These are phyloP conservation scores for Gyrodon lividus DNA, from an alignment of 768 basidiomycete species.

Conservation along the genomic window DNA sequence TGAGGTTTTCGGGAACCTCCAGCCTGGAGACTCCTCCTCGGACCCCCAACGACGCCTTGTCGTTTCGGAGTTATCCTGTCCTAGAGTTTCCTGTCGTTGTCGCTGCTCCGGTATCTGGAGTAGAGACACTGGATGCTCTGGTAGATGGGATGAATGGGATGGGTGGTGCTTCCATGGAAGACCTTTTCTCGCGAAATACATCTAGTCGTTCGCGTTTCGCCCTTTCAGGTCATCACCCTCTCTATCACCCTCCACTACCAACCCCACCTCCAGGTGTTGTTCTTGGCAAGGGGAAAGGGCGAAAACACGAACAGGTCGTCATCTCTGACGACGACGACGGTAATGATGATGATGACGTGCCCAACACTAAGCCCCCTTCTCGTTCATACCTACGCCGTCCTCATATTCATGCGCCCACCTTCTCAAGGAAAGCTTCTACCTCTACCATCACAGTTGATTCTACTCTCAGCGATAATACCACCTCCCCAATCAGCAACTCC, in stretches of 20 bases:
- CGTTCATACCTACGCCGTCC: slow-evolving; percentile 22
- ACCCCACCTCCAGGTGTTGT: slow-evolving; percentile 79
- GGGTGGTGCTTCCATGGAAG: slow-evolving; percentile 64
- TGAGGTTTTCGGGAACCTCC: slow-evolving; percentile 68
- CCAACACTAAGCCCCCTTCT: slow-evolving; percentile 11
- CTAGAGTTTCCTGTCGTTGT: slow-evolving; percentile 65
- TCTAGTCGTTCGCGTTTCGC: slow-evolving; percentile 53
- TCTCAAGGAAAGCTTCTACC: slow-evolving; percentile 25
- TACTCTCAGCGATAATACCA: slow-evolving; percentile 16
- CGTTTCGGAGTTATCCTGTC: slow-evolving; percentile 18
- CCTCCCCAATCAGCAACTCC: slow-evolving; percentile 9
- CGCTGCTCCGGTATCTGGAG: slow-evolving; percentile 73
- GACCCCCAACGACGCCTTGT: slow-evolving; percentile 56
- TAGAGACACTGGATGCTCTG: slow-evolving; percentile 85
- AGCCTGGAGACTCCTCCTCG: slow-evolving; percentile 74
- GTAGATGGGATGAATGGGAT: slow-evolving; percentile 92
- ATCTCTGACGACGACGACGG: slow-evolving; percentile 60
- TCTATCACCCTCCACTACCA: slow-evolving; percentile 82
- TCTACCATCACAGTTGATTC: slow-evolving; percentile 33
- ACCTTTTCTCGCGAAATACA: slow-evolving; percentile 44
- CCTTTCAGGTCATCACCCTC: slow-evolving; percentile 64
- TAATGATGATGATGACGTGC: slow-evolving; percentile 29
- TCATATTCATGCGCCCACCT: slow-evolving; percentile 17
- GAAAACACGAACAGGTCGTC: slow-evolving; percentile 20
- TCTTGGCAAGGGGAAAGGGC: slow-evolving; percentile 50